phyloP scores from a whole-genome alignment of 2,329 filamentous ascomycete genomes.

The Xylariaceae sp. region DNA sequence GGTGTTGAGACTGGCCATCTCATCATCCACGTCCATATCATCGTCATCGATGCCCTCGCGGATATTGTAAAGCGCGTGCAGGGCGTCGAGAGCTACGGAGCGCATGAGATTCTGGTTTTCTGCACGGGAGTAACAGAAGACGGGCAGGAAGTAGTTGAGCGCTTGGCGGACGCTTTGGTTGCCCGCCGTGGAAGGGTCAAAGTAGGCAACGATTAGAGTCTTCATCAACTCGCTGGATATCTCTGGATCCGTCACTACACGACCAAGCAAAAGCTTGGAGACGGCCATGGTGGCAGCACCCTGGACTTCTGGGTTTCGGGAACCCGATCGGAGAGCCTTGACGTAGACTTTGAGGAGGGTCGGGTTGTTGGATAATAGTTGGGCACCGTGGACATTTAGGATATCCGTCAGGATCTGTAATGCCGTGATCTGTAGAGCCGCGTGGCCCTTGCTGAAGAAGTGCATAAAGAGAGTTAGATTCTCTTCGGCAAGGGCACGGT shows the following conservation, averaged over 20 bases:
- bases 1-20: conserved; percentile 70
- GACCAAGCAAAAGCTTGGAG: conserved; percentile 78
- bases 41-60: conserved; percentile 69
- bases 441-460: conserved; percentile 90
- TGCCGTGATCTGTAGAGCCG: conserved; percentile 81
- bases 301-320: conserved; percentile 67
- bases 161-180: conserved; percentile 83
- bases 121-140: conserved; percentile 80
- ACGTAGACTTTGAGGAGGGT: conserved; percentile 79
- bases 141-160: conserved; percentile 87
- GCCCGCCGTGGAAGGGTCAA: conserved; percentile 72
- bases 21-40: conserved; percentile 66
- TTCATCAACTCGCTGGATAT: conserved; percentile 71
- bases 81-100: conserved; percentile 62
- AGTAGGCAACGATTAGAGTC: conserved; percentile 79
- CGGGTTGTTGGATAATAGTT: conserved; percentile 63
- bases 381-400: conserved; percentile 77
- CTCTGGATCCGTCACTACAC: conserved; percentile 65
- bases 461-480: conserved; percentile 92
- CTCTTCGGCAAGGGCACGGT: conserved; percentile 84
- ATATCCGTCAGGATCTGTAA: conserved; percentile 92
- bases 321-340: conserved; percentile 69
- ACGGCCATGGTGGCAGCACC: conserved; percentile 74
- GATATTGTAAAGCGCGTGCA: conserved; percentile 69
- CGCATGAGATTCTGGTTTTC: conserved; percentile 83